Base-by-base conservation (phyloP, 169 alveolate species). In the Cryptosporidium canis region DNA sequence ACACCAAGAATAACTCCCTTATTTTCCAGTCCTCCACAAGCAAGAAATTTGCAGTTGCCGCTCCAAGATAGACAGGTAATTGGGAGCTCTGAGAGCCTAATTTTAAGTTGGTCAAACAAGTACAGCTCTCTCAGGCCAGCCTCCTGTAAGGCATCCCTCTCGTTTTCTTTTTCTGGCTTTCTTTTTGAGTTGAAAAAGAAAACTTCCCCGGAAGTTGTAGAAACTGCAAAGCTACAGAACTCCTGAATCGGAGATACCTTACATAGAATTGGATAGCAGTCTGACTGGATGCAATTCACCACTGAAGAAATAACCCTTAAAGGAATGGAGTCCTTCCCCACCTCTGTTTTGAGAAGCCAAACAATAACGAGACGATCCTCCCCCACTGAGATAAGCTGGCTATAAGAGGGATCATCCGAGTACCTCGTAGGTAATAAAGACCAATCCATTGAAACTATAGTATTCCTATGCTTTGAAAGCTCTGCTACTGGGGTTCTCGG, bases 131-230 rank as follows among this genome's bases (percentile, higher is more conserved):
- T 63, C 35, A 58, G 24, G 14, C 14, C 18, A 51, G 63, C 11
- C 21, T 58, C 51, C 9, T 24, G 14, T 7, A 43, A 39, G 31
- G 18, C 35, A 53, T 14, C 11, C 11, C 24, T 63, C 18, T 77
- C 61, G 27, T n/a, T 43, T 21, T 33, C 56, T 18, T 9, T 29
- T 11, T 41, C 24, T 21, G 37, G 37, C 16, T 27, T 45, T 55
- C 39, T 77, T 29, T 51, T 71, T 4, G 70, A 58, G 21, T 21
- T 58, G 45, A 77, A 77, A 18, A 77, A 43, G 44, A 35, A 61
- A 3, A 77, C 21, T 16, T 77, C 87, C n/a, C 87, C 87, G 14
- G 66, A 41, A 18, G 87, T 41, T 24, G 87, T 77, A 6, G 87
- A 55, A 5, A 77, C 71, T 9, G 77, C 51, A 44, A 77, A 77